Conservation (phyloP, 2,329 filamentous ascomycete genomes). For the Xylaria sp. region DNA sequence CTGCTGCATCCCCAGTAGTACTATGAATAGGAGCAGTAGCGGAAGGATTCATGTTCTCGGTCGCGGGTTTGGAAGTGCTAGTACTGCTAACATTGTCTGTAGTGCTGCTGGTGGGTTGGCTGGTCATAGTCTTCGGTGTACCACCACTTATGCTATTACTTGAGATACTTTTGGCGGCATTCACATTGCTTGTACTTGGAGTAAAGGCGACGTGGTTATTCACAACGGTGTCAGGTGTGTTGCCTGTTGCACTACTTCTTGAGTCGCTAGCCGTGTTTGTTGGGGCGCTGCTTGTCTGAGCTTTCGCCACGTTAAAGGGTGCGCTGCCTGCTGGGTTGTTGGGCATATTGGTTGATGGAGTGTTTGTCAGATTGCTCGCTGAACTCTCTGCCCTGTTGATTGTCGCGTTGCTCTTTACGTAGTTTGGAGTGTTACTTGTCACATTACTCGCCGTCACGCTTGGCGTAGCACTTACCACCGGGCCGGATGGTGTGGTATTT, state of each 20-base stretch:
- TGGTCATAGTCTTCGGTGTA: constrained; percentile 2
- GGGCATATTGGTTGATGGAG: neutral
- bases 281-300: constrained; percentile 1
- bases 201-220: neutral
- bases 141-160: constrained; percentile 8
- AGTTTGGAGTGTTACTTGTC: constrained; percentile 8
- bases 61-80: constrained; percentile 1
- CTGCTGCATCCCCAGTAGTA: neutral
- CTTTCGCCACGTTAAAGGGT: neutral
- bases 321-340: neutral
- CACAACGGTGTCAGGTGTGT: neutral
- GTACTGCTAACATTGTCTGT: constrained; percentile 1
- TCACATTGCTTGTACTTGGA: constrained; percentile 1
- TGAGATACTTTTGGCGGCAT: neutral
- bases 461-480: constrained; percentile 7
- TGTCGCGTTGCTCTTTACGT: constrained; percentile 1
- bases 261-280: neutral
- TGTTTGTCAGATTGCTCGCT: constrained; percentile 3
- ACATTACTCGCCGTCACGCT: constrained; percentile 1
- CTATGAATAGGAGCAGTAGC: neutral
- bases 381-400: constrained; percentile 10
- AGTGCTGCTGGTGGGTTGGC: constrained; percentile 13
- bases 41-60: constrained; percentile 1
- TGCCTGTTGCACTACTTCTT: neutral
- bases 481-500: constrained; percentile 3